Percentiles rank a stretch among this genome's conserved stretches.
phyloP scores from a whole-genome alignment of 2,329 filamentous ascomycete species.

The Talaromyces sp. region DNA sequence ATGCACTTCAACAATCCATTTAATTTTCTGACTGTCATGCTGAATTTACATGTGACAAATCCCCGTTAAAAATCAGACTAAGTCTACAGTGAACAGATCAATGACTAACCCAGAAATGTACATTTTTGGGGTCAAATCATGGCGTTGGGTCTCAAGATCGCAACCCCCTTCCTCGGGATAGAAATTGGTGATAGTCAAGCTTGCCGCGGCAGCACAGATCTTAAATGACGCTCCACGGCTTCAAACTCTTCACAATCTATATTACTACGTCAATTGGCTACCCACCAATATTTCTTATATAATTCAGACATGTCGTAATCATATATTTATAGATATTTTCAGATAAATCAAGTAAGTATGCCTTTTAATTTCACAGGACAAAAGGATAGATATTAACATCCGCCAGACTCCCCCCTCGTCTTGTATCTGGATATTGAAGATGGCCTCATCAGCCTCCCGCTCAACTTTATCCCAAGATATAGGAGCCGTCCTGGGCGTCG shows the following conservation, averaged over 20 bases:
- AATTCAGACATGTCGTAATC: neutral
- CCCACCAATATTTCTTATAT: neutral
- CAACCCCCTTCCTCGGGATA: neutral
- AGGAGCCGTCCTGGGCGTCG: slow-evolving; percentile 19
- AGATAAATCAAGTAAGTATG: neutral
- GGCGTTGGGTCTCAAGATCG: neutral
- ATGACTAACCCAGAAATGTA: neutral
- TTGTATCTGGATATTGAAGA: neutral
- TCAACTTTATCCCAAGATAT: slow-evolving; percentile 17
- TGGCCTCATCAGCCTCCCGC: neutral
- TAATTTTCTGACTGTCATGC: neutral
- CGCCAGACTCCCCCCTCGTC: neutral
- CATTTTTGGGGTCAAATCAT: neutral
- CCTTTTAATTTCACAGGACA: neutral
- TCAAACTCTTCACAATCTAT: neutral
- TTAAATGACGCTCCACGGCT: neutral
- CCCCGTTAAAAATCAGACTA: neutral
- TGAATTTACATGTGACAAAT: neutral
- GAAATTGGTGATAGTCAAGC: neutral
- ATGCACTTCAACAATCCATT: neutral
- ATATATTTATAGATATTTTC: neutral
- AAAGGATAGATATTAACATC: neutral
- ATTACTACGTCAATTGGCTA: neutral
- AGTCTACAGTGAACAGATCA: neutral
- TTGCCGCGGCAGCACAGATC: neutral